phyloP scores from a whole-genome alignment of 371 early-diverging fungal genomes.

The Apophysomyces ossiformis region DNA sequence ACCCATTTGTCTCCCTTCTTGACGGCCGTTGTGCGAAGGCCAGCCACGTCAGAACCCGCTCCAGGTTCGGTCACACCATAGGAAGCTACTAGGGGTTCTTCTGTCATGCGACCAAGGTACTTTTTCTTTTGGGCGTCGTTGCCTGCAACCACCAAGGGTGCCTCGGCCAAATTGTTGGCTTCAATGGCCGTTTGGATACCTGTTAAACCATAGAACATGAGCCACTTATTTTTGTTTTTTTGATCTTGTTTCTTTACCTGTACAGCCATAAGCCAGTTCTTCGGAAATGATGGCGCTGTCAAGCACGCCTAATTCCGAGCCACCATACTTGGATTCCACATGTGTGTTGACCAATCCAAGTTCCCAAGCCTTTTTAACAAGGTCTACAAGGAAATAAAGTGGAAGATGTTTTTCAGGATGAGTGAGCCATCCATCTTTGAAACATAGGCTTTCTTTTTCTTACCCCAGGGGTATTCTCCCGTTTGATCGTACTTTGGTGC shows the following conservation, averaged over 20 bases:
- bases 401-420: background rate
- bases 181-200: slow-evolving; percentile 95
- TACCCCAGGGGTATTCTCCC: slow-evolving; percentile 84
- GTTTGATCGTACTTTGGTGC: slow-evolving; percentile 95
- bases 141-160: slow-evolving; percentile 90
- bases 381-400: slow-evolving; percentile 51
- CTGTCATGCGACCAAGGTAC: slow-evolving; percentile 94
- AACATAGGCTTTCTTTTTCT: background rate
- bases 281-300: slow-evolving; percentile 85
- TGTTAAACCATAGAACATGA: background rate
- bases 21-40: slow-evolving; percentile 68
- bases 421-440: too few relatives aligned
- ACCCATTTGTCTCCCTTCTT: slow-evolving; percentile 73
- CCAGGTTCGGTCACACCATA: slow-evolving; percentile 94
- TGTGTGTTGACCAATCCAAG: slow-evolving; percentile 94
- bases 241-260: slow-evolving; percentile 52
- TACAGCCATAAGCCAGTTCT: slow-evolving; percentile 94
- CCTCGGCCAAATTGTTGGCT: slow-evolving; percentile 94
- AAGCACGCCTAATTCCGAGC: slow-evolving; percentile 82
- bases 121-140: slow-evolving; percentile 86
- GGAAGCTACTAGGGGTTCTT: slow-evolving; percentile 89
- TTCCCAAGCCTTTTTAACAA: slow-evolving; percentile 97
- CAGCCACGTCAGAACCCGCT: slow-evolving; percentile 80
- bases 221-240: background rate
- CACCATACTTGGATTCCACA: slow-evolving; percentile 88